phyloP scores from a whole-genome alignment of 2,329 filamentous ascomycete species.

The Monilinia polystroma region DNA sequence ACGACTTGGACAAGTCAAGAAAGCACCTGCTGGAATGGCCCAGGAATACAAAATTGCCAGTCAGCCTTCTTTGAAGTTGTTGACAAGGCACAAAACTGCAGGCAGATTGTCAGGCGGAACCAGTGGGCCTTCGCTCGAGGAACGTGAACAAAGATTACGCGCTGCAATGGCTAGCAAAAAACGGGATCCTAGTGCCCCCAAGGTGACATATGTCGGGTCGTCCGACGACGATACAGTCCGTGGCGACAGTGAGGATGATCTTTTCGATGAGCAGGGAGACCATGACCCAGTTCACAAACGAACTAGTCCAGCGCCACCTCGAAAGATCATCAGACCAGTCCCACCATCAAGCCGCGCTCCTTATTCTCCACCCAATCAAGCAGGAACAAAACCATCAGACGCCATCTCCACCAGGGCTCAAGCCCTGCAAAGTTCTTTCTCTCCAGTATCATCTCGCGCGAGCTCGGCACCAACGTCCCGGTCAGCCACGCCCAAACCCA shows the following conservation, averaged over 20 bases:
- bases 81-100: conserved; percentile 39
- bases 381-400: conserved; percentile 2
- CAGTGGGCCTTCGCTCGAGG: conserved; percentile 37
- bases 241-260: conserved; percentile 30
- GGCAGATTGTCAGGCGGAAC: conserved; percentile 26
- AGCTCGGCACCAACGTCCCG: conserved; percentile 13
- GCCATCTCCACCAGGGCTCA: neutral
- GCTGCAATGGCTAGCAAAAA: conserved; percentile 31
- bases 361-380: neutral
- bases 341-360: conserved; percentile 17
- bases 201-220: conserved; percentile 31
- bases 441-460: neutral
- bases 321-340: conserved; percentile 12
- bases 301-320: conserved; percentile 17
- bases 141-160: conserved; percentile 41
- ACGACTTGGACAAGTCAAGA: conserved; percentile 43
- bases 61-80: conserved; percentile 40
- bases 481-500: conserved; percentile 1
- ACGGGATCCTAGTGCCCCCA: conserved; percentile 12
- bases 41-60: conserved; percentile 50
- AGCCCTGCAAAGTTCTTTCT: neutral
- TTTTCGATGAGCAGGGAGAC: conserved; percentile 32
- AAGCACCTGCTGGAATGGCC: conserved; percentile 55
- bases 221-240: conserved; percentile 31
- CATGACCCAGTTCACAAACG: conserved; percentile 2